Evolutionary conservation across 495 filamentous ascomycete species (phyloP).

Genomic region (Clohesyomyces aquaticus): DNA sequence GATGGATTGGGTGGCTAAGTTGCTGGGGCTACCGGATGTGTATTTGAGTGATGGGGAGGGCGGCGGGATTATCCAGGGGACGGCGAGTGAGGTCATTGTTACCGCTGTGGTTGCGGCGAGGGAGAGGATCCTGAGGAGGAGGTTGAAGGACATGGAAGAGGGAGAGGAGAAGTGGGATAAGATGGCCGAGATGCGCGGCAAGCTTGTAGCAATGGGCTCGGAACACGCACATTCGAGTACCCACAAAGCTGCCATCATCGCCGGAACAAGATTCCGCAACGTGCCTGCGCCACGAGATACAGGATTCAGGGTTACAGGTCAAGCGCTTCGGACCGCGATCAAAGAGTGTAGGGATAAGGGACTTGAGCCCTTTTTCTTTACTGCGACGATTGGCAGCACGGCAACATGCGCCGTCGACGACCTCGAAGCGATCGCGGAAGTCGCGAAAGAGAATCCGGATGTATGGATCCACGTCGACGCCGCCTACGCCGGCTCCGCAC

Average conservation of each 20-base stretch:
- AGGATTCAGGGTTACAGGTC: constrained; percentile 72
- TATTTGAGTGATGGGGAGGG: constrained; percentile 79
- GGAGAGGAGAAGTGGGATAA: constrained; percentile 65
- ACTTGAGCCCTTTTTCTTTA: constrained; percentile 83
- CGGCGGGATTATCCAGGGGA: constrained; percentile 94
- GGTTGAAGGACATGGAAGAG: constrained; percentile 42
- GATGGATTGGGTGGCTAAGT: constrained; percentile 85
- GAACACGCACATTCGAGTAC: constrained; percentile 80
- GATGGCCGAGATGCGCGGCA: constrained; percentile 65
- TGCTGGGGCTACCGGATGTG: constrained; percentile 71
- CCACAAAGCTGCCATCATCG: constrained; percentile 84
- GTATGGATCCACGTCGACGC: constrained; percentile 98
- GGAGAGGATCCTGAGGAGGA: constrained; percentile 58
- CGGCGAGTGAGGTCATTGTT: constrained; percentile 84
- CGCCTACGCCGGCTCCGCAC: constrained; percentile 85
- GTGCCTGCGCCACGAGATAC: constrained; percentile 64
- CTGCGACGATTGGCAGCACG: constrained; percentile 85
- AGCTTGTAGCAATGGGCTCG: constrained; percentile 80
- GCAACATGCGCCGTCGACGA: constrained; percentile 85
- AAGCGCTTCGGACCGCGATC: constrained; percentile 61
- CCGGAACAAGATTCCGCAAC: constrained; percentile 75
- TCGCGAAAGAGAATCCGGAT: constrained; percentile 64
- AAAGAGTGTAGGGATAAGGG: constrained; percentile 64
- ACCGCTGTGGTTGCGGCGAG: constrained; percentile 87
- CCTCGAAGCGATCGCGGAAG: constrained; percentile 68